Evolutionary conservation across 179 eudicot species (phyloP).

Genomic region (Drosera spatulata): DNA sequence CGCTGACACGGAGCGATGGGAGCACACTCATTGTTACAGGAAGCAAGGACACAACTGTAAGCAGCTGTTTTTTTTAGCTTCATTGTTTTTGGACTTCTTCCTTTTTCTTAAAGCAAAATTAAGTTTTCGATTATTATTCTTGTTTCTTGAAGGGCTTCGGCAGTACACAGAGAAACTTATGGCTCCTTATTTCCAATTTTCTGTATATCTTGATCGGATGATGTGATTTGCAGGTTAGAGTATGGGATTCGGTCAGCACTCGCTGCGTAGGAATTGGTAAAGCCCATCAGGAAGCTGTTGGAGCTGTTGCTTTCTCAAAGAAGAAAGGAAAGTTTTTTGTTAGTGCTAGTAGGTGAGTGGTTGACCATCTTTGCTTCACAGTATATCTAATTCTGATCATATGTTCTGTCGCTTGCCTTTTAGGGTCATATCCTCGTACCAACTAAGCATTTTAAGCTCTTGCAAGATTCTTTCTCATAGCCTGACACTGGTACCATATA

Average conservation of each 20-base stretch:
- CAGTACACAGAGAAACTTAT: neutral
- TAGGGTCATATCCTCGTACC: too few species aligned
- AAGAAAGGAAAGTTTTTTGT: conserved; percentile 62
- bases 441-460: too few species aligned
- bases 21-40: conserved; percentile 75
- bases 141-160: neutral
- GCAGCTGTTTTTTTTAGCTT: conserved; percentile 9
- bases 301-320: conserved; percentile 88
- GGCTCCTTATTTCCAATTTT: neutral
- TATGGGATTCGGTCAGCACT: conserved; percentile 65
- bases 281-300: conserved; percentile 91
- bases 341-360: conserved; percentile 82
- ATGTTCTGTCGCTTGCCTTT: too few species aligned
- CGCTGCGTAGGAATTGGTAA: conserved; percentile 63
- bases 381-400: neutral
- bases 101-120: neutral
- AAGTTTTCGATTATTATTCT: neutral
- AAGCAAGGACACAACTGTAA: conserved; percentile 95
- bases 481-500: too few species aligned
- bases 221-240: conserved; percentile 56
- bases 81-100: neutral
- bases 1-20: conserved; percentile 56
- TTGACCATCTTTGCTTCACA: neutral
- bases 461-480: too few species aligned
- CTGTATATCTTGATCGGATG: neutral